Percentiles rank a stretch among this genome's conserved stretches.
phyloP scores from a whole-genome alignment of 1,139 yeast species.

The Torulaspora globosa region DNA sequence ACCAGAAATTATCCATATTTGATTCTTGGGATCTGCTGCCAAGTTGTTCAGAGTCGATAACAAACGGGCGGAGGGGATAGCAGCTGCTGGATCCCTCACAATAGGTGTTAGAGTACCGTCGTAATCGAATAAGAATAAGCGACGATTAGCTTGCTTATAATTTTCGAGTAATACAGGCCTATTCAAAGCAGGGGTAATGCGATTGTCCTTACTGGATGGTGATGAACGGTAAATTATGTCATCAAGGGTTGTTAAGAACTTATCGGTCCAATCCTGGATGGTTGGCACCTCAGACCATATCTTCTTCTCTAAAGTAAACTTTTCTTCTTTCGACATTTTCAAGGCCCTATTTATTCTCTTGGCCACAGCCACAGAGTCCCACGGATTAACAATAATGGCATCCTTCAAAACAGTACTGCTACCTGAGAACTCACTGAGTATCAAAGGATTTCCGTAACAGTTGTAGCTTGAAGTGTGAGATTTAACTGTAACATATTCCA shows the following conservation, averaged over 20 bases:
- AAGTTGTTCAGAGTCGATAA: conserved; percentile 56
- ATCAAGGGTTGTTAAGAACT: conserved; percentile 44
- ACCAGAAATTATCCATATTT: conserved; percentile 94
- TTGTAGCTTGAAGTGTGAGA: conserved; percentile 43
- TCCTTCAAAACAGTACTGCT: conserved; percentile 76
- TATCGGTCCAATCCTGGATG: conserved; percentile 75
- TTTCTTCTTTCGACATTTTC: conserved; percentile 45
- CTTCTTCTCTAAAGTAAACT: conserved; percentile 45
- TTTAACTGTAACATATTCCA: conserved; percentile 89
- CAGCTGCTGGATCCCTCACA: conserved; percentile 96
- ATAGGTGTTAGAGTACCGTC: conserved; percentile 97
- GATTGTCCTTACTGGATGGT: conserved; percentile 38
- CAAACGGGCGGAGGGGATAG: conserved; percentile 81
- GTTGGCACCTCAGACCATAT: conserved; percentile 68
- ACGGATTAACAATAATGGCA: conserved; percentile 86
- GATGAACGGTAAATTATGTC: conserved; percentile 17
- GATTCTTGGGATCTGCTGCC: conserved; percentile 72
- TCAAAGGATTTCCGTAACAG: conserved; percentile 59
- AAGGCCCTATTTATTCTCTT: conserved; percentile 72
- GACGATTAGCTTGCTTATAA: conserved; percentile 57
- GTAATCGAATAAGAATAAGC: conserved; percentile 87
- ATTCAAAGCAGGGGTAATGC: conserved; percentile 77
- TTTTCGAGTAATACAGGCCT: conserved; percentile 59
- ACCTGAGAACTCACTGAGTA: conserved; percentile 90
- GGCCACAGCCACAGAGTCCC: conserved; percentile 94